Evolutionary conservation across 129 eudicot species (phyloP), one percentile per base, ranked within the genome.

Genomic region (Chrysanthemum makinoi): DNA sequence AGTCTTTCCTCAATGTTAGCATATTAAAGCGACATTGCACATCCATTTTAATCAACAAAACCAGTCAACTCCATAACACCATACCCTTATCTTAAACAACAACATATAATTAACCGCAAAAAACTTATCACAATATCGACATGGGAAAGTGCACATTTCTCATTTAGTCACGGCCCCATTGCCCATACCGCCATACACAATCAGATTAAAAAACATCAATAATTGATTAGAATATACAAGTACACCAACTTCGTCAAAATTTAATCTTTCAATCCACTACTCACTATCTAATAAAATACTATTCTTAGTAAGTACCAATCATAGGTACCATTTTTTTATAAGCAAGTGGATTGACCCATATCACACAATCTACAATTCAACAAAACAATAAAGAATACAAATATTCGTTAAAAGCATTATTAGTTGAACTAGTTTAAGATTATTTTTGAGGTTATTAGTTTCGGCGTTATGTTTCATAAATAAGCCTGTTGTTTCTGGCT

Each of bases 241-340:
- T 39, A 39, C 46, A 39, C 46, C 46, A 6, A 39, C 46, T 39
- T 39, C 46, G 10, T 39, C 46, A 2, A 22, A 10, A 11, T 61
- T 13, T 28, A 28, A 68, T 61, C 30, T 20, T 12, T 14, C 19
- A 46, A 58, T n/a, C 49, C 2, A 44, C 60, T 26, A 19, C 46
- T 39, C 46, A 8, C 44, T 33, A 67, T 58, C 69, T 3, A 58
- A 76, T 73, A 76, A 10, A 76, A 76, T 76, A 76, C 80, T 46
- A 76, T 68, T 69, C 12, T 46, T 47, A 75, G 74, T 5, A 67
- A 75, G 60, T 58, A 59, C 28, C 64, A 64, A 74, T 63, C 71
- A 74, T 52, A 3, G 71, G 46, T 19, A 63, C n/a, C 51, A 51
- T 44, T 66, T 56, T 44, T 55, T n/a, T 75, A 59, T 74, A 76